Percentiles rank a stretch among this genome's conserved stretches.
phyloP scores from a whole-genome alignment of 441 rosid species.

The Melastoma candidum region DNA sequence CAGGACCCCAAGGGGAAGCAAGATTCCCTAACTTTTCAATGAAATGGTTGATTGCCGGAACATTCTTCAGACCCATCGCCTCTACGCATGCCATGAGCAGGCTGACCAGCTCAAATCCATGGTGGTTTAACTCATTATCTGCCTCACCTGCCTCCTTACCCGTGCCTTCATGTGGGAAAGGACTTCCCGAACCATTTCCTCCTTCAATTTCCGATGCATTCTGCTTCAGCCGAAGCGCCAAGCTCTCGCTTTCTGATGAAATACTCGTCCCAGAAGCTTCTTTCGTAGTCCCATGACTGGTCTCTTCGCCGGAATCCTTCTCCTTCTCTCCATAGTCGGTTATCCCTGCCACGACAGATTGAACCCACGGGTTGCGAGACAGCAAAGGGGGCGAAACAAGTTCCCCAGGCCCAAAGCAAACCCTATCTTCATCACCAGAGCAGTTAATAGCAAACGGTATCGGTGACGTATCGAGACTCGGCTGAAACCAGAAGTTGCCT shows the following conservation, averaged over 20 bases:
- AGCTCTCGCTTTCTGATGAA: slow-evolving; percentile 66
- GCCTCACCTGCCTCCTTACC: slow-evolving; percentile 31
- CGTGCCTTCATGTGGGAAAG: slow-evolving; percentile 25
- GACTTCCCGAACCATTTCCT: slow-evolving; percentile 51
- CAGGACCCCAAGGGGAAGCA: slow-evolving; percentile 66
- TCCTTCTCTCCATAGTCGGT: slow-evolving; percentile 61
- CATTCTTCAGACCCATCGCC: slow-evolving; percentile 64
- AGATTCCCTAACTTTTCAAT: slow-evolving; percentile 62
- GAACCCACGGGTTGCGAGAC: slow-evolving; percentile 71
- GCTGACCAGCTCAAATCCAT: slow-evolving; percentile 67
- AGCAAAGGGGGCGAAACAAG: slow-evolving; percentile 52
- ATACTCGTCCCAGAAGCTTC: slow-evolving; percentile 76
- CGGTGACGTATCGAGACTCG: slow-evolving; percentile 36
- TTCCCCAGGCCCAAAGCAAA: slow-evolving; percentile 60
- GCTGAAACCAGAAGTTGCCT: slow-evolving; percentile 68
- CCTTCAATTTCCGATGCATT: slow-evolving; percentile 30
- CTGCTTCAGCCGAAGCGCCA: slow-evolving; percentile 39
- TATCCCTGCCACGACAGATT: slow-evolving; percentile 59
- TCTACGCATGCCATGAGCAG: slow-evolving; percentile 68
- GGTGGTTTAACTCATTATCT: slow-evolving; percentile 35
- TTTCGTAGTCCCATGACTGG: slow-evolving; percentile 42
- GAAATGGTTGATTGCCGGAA: slow-evolving; percentile 53
- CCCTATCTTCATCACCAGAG: slow-evolving; percentile 65
- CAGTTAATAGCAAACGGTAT: slow-evolving; percentile 66
- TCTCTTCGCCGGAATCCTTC: slow-evolving; percentile 20